phyloP scores from a whole-genome alignment of 495 filamentous ascomycete species.

The Talaromyces ruber region DNA sequence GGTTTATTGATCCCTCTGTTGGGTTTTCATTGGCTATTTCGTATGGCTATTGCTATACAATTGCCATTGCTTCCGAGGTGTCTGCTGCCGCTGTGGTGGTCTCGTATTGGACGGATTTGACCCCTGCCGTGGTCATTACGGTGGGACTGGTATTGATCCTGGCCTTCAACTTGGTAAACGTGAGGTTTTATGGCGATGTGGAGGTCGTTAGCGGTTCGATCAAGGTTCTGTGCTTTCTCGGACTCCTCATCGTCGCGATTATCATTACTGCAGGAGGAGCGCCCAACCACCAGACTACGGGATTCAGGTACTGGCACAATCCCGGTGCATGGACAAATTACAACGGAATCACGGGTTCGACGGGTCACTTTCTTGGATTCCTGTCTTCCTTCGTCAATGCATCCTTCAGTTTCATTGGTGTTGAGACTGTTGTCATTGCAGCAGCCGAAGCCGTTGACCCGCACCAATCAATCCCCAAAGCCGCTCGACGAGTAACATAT shows the following conservation, averaged over 20 bases:
- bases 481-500: constrained; percentile 76
- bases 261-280: constrained; percentile 61
- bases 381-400: constrained; percentile 32
- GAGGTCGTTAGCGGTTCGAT: constrained; percentile 67
- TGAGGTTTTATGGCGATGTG: constrained; percentile 61
- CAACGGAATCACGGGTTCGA: constrained; percentile 16
- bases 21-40: constrained; percentile 62
- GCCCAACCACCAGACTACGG: constrained; percentile 52
- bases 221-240: constrained; percentile 69
- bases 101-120: constrained; percentile 57
- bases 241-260: constrained; percentile 57
- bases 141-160: constrained; percentile 63
- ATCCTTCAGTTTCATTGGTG: constrained; percentile 42
- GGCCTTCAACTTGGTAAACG: constrained; percentile 56
- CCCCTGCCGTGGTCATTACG: constrained; percentile 58
- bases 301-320: constrained; percentile 63
- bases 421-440: constrained; percentile 64
- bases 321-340: constrained; percentile 55
- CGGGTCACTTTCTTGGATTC: constrained; percentile 33
- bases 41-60: constrained; percentile 29
- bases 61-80: constrained; percentile 60
- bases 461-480: constrained; percentile 64
- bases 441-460: constrained; percentile 80
- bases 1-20: constrained; percentile 61
- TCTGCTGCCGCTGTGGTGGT: constrained; percentile 61